phyloP scores from a whole-genome alignment of 371 early-diverging fungal species.

The Circinella umbellata region DNA sequence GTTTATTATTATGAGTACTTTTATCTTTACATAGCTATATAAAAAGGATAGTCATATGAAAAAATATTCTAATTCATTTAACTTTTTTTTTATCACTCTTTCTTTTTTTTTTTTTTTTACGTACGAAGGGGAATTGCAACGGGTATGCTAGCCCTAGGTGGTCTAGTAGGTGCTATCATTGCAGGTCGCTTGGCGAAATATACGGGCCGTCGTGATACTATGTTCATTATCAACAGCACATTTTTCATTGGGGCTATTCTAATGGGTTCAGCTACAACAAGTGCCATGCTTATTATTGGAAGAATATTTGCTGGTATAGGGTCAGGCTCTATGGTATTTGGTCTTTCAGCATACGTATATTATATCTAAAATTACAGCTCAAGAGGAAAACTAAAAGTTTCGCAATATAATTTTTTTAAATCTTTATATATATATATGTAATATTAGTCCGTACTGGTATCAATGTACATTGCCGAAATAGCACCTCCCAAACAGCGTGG shows the following conservation, averaged over 20 bases:
- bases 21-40: too few species aligned
- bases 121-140: conserved; percentile 59
- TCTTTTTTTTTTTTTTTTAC: not conserved
- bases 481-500: conserved; percentile 76
- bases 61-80: not conserved
- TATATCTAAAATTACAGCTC: not conserved
- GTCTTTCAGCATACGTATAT: not conserved
- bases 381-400: not conserved
- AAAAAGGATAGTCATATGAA: not conserved
- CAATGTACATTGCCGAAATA: conserved; percentile 84
- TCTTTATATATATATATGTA: not conserved
- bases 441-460: conserved; percentile 65
- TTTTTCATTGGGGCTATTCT: conserved; percentile 72
- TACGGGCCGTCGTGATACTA: conserved; percentile 71
- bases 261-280: conserved; percentile 58
- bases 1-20: not conserved
- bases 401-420: too few species aligned
- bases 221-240: conserved; percentile 68
- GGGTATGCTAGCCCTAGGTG: conserved; percentile 75
- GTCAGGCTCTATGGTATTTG: conserved; percentile 65
- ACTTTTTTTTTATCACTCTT: not conserved
- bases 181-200: conserved; percentile 59
- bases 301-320: conserved; percentile 85
- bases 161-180: conserved; percentile 70
- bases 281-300: conserved; percentile 73